Evolutionary conservation across 2,329 filamentous ascomycete species (phyloP).

Genomic region (Colletotrichum orchidophilum): DNA sequence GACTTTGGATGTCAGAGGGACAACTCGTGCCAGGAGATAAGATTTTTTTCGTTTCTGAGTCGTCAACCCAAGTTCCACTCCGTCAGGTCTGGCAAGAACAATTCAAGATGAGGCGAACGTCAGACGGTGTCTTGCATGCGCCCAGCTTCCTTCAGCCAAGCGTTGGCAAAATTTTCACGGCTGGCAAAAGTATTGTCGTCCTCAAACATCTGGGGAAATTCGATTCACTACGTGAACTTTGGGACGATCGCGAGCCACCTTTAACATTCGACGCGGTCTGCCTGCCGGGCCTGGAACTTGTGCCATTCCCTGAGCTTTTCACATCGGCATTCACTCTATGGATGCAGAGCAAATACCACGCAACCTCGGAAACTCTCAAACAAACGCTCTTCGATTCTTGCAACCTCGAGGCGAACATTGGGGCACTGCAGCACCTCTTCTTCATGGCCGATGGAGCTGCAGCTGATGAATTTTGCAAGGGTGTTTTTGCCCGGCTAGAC

Average conservation of each 20-base stretch:
- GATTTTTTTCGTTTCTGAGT: conserved; percentile 75
- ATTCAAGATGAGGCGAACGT: conserved; percentile 72
- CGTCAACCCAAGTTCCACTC: conserved; percentile 63
- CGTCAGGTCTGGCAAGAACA: conserved; percentile 80
- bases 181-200: conserved; percentile 89
- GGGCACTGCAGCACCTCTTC: conserved; percentile 77
- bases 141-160: conserved; percentile 80
- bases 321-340: conserved; percentile 76
- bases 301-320: conserved; percentile 81
- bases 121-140: conserved; percentile 69
- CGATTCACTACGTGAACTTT: conserved; percentile 44
- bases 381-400: conserved; percentile 74
- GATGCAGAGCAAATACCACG: conserved; percentile 78
- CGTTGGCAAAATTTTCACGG: conserved; percentile 79
- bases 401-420: conserved; percentile 71
- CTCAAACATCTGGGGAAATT: conserved; percentile 75
- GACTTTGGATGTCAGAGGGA: conserved; percentile 86
- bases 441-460: conserved; percentile 79
- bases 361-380: conserved; percentile 73
- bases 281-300: conserved; percentile 56
- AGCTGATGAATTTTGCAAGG: conserved; percentile 71
- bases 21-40: conserved; percentile 71
- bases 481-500: conserved; percentile 81
- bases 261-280: conserved; percentile 69
- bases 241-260: conserved; percentile 50